Base-by-base conservation (phyloP, 1,284 basidiomycete genomes). In the Apiotrichum sp. region DNA sequence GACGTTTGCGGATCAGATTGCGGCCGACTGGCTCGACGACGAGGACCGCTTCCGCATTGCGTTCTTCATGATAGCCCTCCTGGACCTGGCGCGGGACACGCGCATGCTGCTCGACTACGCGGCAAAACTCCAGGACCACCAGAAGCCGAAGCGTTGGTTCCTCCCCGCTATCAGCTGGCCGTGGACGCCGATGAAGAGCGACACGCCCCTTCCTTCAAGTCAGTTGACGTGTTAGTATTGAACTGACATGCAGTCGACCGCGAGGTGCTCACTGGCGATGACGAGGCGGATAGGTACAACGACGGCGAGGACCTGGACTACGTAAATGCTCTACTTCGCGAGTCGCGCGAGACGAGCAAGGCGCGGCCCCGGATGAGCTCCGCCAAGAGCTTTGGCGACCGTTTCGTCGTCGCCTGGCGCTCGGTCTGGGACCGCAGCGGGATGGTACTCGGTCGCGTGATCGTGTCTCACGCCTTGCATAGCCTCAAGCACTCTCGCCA, bases 401-500 rank as follows among this genome's bases (percentile, higher is more conserved):
- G 22, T 45, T 57, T 2, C 14, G 50, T 0, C 32, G 7, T 1
- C 6, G 62, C 61, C 4, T 74, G 72, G 72, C 59, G 65, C n/a
- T 47, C 47, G 11, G 39, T 69, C 9, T 74, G 71, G 72, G 67
- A 72, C 54, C 53, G 66, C 29, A 58, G 46, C 14, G 51, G 52
- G 1, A 62, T 70, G 6, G 58, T 74, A 4, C 52, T 52, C 33
- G 56, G 68, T 69, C 66, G 73, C 8, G 63, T 76, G 11, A 52
- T 53, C 29, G 22, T 74, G 1, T 74, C 73, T n/a, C 59, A 64
- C 14, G 53, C 58, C 3, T 46, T 73, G 5, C 68, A 70, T 33
- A 39, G 44, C 3, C 35, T 75, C n/a, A 72, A 71, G 48, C 73
- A 74, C 50, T 78, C 76, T 6, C 72, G 71, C 22, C 77, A 80